A percentile compares a stretch with the other conserved stretches of the same genome.
Evolutionary conservation across 352 stramenopile species (phyloP).

Genomic region (Pilasporangium apinafurcum): DNA sequence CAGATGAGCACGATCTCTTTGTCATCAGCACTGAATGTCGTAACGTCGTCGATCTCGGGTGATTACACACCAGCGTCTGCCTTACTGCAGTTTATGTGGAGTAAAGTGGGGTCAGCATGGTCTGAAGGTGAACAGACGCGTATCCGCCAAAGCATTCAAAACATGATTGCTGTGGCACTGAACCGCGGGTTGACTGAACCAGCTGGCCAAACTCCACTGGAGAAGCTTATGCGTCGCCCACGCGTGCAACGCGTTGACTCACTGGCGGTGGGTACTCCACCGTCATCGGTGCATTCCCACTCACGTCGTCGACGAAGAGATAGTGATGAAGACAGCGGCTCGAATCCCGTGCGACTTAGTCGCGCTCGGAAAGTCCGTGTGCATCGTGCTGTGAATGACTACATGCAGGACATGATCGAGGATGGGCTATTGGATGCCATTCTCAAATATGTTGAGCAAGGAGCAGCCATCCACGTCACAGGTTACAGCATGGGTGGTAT

Average conservation of each 20-base stretch:
- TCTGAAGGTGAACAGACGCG: slow-evolving; percentile 80
- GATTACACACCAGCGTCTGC: slow-evolving; percentile 71
- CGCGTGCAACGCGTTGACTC: slow-evolving; percentile 67
- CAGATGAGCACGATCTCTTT: slow-evolving; percentile 76
- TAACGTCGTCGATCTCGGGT: slow-evolving; percentile 72
- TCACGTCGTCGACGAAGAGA: slow-evolving; percentile 46
- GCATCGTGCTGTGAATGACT: slow-evolving; percentile 72
- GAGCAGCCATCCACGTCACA: slow-evolving; percentile 73
- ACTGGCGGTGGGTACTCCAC: slow-evolving; percentile 52
- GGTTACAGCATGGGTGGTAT: slow-evolving; percentile 86
- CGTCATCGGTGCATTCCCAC: slow-evolving; percentile 44
- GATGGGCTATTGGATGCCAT: slow-evolving; percentile 69
- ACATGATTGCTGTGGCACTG: slow-evolving; percentile 79
- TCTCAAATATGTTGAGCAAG: slow-evolving; percentile 64
- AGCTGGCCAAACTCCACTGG: slow-evolving; percentile 56
- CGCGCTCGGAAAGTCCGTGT: slow-evolving; percentile 59
- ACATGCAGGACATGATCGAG: slow-evolving; percentile 84
- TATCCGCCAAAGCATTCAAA: slow-evolving; percentile 81
- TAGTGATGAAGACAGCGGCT: slow-evolving; percentile 48
- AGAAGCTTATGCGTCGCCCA: slow-evolving; percentile 60
- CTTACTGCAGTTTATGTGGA: slow-evolving; percentile 77
- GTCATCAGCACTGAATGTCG: slow-evolving; percentile 64
- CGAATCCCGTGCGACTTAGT: slow-evolving; percentile 48
- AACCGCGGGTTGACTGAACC: slow-evolving; percentile 69
- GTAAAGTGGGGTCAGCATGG: slow-evolving; percentile 78